Base-by-base conservation (phyloP, 176 grass and related monocot species). In the Oryza brachyantha region DNA sequence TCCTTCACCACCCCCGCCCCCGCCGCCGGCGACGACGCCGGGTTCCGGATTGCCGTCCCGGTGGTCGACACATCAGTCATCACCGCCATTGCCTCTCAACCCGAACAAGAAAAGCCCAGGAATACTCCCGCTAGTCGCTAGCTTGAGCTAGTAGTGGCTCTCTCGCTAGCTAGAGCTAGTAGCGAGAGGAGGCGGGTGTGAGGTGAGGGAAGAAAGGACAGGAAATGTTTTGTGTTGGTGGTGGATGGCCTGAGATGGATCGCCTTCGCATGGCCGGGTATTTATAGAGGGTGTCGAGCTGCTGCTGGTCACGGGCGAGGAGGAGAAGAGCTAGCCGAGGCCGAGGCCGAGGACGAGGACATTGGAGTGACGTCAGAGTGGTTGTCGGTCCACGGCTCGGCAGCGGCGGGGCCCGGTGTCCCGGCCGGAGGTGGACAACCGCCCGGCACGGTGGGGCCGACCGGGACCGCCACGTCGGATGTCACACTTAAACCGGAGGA, bases 381-480 rank as follows among this genome's bases (percentile, higher is more conserved):
- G 42, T 1, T 92, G 87, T 92, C 82, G 32, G 46, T 57, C n/a
- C 29, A 29, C 12, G 66, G 62, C 13, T 32, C 7, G 69, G 87
- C 91, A 91, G 26, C 4, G 27, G 82, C 0, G 75, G 89, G 89
- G 13, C 91, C 86, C 86, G 8, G 72, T 92, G 91, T 94, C 83
- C 11, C 60, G 77, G 74, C 66, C 6, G 1, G 39, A 50, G 76
- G 84, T 59, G 87, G 77, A 85, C 89, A 92, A 36, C 59, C 34
- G 42, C 73, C 89, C 90, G 91, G 89, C 94, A 93, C 5, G 7
- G 28, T 64, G 70, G 89, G 80, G 32, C 54, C 74, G 52, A 21
- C 31, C 27, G 5, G 73, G 42, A 10, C 22, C 3, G 36, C 57
- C 75, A 75, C 59, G 73, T 50, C 74, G 68, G 83, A 34, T 73